Evolutionary conservation across 73 alveolate genomes (phyloP).

Genomic region (Blepharisma stoltei): DNA sequence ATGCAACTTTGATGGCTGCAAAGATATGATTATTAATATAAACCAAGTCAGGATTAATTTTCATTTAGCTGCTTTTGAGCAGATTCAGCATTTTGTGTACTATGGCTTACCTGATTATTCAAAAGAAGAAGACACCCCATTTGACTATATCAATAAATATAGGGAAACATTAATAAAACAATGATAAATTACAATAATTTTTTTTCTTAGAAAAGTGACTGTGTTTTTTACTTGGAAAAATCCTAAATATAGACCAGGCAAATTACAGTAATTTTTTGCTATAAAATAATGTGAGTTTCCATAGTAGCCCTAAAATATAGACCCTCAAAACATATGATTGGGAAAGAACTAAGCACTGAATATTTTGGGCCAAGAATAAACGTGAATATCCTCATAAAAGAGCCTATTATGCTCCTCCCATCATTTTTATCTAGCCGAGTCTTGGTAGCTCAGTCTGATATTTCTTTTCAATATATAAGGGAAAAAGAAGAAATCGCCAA

Average conservation of each 20-base stretch:
- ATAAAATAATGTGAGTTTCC: no score
- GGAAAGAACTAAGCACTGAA: background rate
- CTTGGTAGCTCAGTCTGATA: conserved; percentile 5
- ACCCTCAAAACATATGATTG: background rate
- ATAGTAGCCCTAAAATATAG: no score
- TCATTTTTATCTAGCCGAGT: background rate
- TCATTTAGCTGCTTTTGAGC: background rate
- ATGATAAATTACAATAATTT: no score
- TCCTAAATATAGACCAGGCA: no score
- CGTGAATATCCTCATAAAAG: background rate
- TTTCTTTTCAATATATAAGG: background rate
- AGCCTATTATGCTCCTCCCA: background rate
- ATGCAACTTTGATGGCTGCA: background rate
- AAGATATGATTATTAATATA: background rate
- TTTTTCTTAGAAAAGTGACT: no score
- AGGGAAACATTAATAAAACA: no score
- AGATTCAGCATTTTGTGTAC: background rate
- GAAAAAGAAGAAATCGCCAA: background rate
- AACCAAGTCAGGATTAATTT: background rate
- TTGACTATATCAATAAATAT: background rate
- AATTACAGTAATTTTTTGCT: no score
- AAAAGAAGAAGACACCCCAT: background rate
- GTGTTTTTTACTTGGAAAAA: no score
- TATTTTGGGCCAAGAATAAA: conserved; percentile 7
- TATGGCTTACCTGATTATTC: conserved; percentile 10